Base-by-base conservation (phyloP, 371 early-diverging fungal genomes). In the Caulochytrium protostelioides region DNA sequence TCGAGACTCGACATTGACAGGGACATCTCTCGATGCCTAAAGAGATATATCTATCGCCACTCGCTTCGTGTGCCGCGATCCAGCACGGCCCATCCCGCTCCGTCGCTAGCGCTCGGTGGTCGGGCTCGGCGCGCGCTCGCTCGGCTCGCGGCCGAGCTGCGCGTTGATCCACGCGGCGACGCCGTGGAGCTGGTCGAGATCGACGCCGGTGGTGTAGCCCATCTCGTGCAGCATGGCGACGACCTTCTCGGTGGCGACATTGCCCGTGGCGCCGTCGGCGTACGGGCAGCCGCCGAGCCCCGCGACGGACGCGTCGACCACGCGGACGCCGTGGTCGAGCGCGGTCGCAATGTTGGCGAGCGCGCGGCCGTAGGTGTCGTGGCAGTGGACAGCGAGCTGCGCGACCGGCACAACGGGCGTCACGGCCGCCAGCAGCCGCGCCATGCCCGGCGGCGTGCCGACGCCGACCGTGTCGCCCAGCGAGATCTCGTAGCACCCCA, bases 331-430 rank as follows among this genome's bases (percentile, higher is more conserved):
- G 36, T 67, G 61, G 60, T 72, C 45, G 5, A 86, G 44, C 0
- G 92, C 74, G 17, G 73, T 73, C 12, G 70, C 56, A 34, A 91
- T 90, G 42, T 95, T 95, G 22, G 83, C 92, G 25, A 95, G 56
- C 0, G 92, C 95, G 52, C 87, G 90, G 5, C 95, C 95, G 54
- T 90, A 95, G 6, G 95, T 95, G 53, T 95, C 91, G 42, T 95
- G 95, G 45, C 84, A 89, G 43, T 94, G 95, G 4, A 87, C 80
- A 7, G 90, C 91, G 23, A 91, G 52, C 16, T 71, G 63, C 20
- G 76, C 63, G 1, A 71, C 48, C 3, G 89, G 82, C 1, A 91
- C 72, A 1, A 58, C 65, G 37, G 65, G 54, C 3, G 68, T 45
- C 2, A 89, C 83, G 2, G 58, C 67, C 15, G 77, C 64, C 27